Conservation (phyloP, 768 basidiomycete genomes). For the Tulasnella calospora region DNA sequence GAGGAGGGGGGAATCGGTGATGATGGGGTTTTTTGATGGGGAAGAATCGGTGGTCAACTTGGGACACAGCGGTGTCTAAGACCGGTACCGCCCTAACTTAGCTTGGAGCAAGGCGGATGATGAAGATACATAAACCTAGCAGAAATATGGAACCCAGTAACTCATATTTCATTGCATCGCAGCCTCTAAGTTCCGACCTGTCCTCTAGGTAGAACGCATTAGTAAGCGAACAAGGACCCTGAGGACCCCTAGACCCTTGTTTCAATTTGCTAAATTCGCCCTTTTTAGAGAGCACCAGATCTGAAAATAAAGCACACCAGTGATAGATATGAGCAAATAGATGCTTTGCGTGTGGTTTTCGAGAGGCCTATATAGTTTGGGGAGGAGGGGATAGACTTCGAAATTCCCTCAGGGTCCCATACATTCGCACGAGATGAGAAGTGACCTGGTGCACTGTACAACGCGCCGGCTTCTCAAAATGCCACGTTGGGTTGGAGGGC, state of each 20-base stretch:
- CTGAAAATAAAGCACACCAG: background rate
- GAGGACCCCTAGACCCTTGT: background rate
- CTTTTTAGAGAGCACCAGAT: background rate
- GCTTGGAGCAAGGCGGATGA: no score
- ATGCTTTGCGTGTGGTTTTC: background rate
- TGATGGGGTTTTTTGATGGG: background rate
- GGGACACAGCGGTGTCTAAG: background rate
- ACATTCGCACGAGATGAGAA: background rate
- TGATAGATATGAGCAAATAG: no score
- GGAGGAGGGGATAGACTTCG: background rate
- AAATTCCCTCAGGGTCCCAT: background rate
- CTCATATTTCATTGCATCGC: no score
- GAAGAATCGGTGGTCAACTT: background rate
- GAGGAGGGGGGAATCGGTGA: background rate
- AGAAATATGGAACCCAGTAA: background rate
- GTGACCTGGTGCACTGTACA: background rate
- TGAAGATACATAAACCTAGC: background rate
- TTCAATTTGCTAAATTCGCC: background rate
- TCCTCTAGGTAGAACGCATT: no score
- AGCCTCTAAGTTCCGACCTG: background rate
- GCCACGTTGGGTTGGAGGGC: no score
- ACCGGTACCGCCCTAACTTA: background rate
- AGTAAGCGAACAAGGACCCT: background rate
- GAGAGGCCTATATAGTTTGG: slow-evolving; percentile 21
- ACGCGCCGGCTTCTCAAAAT: no score